Evolutionary conservation across 192 early-diverging fungal genomes (phyloP), one percentile per base, ranked within the genome.

Genomic region (Coemansia biformis): DNA sequence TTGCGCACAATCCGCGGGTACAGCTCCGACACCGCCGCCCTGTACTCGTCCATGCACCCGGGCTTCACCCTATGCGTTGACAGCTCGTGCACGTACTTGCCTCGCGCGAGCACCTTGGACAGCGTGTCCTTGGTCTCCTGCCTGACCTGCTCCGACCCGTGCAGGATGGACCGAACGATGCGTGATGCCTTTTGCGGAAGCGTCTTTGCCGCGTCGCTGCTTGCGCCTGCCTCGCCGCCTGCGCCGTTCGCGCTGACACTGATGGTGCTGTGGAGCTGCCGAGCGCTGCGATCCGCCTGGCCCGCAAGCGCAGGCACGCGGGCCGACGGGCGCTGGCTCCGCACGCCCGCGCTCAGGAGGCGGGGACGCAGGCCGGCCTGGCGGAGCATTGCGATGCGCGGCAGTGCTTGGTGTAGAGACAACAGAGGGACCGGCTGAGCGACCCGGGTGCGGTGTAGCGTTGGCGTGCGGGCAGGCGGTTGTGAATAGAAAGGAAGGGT

Each of bases 11-110:
- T 82, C 18, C 77, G 75, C 6, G 88, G 86, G 56, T 86, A 91
- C 41, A 83, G 79, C 46, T 83, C 78, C n/a, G 85, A 67, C 5
- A 86, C 90, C 40, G 90, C 60, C 13, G 75, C 78, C 34, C 83
- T 80, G 76, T 96, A 96, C 47, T 93, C 91, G 6, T 90, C 86
- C 43, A 85, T 80, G 46, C 79, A 68, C 17, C 93, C 90, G 0
- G 93, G 91, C 63, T 85, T 87, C 26, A 96, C 88, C 16, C 74
- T 68, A 50, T 96, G 93, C 43, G 75, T 84, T 51, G 83, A 76
- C 37, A 93, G 59, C 63, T 96, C 91, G 66, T 93, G 90, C 13
- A 93, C 87, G 50, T 88, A 93, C 74, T 93, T 93, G 35, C 88
- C 87, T 31, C 86, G 72, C 9, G 86, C 85, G 23, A 90, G 51